Conservation (phyloP, 1,139 yeast genomes). For the Geotrichum armillariae region DNA sequence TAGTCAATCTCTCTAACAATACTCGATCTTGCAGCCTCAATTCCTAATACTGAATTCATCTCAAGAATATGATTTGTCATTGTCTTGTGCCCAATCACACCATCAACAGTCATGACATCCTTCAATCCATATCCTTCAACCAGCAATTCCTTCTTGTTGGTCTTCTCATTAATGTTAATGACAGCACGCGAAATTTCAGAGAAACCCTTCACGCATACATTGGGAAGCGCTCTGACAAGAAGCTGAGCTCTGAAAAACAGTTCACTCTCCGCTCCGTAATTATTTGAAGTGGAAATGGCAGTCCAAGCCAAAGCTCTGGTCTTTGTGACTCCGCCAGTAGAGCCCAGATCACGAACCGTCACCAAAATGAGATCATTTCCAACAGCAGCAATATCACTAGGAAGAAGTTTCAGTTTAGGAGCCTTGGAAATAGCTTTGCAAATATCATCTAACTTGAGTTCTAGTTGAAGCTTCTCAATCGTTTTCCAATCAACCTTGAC, state of each 20-base stretch:
- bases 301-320: slow-evolving; percentile 25
- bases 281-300: slow-evolving; percentile 36
- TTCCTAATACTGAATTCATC: slow-evolving; percentile 86
- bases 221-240: slow-evolving; percentile 79
- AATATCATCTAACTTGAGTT: slow-evolving; percentile 80
- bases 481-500: slow-evolving; percentile 82
- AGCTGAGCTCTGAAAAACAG: slow-evolving; percentile 88
- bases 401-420: slow-evolving; percentile 81
- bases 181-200: slow-evolving; percentile 93
- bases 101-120: slow-evolving; percentile 97
- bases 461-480: slow-evolving; percentile 86
- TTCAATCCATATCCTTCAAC: slow-evolving; percentile 98
- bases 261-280: slow-evolving; percentile 54
- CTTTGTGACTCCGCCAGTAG: slow-evolving; percentile 41
- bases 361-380: slow-evolving; percentile 75
- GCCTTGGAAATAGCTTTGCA: slow-evolving; percentile 80
- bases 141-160: slow-evolving; percentile 81
- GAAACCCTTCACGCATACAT: slow-evolving; percentile 89
- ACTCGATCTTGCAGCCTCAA: slow-evolving; percentile 94
- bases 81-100: slow-evolving; percentile 87
- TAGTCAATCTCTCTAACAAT: slow-evolving; percentile 94
- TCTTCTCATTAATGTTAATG: slow-evolving; percentile 82
- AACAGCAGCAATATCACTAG: slow-evolving; percentile 67
- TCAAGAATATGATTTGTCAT: slow-evolving; percentile 91
- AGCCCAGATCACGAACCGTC: slow-evolving; percentile 62